A percentile compares a stretch with the other conserved stretches of the same genome.
phyloP scores from a whole-genome alignment of 1,284 basidiomycete genomes.

The Amylostereum areolatum region DNA sequence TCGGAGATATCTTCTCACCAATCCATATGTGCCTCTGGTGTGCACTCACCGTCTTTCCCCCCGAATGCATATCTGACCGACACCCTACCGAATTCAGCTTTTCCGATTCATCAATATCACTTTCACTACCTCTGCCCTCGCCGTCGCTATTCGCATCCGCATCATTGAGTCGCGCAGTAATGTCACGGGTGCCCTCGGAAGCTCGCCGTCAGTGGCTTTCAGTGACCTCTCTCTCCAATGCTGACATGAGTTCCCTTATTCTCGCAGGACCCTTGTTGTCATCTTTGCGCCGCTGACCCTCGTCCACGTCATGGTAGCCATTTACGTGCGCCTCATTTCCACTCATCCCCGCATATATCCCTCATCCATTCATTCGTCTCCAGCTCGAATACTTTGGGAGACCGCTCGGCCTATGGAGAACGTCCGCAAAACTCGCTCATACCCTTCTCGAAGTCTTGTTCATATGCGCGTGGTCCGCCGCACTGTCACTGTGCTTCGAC shows the following conservation, averaged over 20 bases:
- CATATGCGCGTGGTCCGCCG: constrained; percentile 90
- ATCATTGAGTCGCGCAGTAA: constrained; percentile 43
- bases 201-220: constrained; percentile 63
- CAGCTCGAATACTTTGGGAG: constrained; percentile 89
- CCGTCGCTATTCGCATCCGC: constrained; percentile 74
- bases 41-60: constrained; percentile 14
- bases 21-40: constrained; percentile 74
- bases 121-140: constrained; percentile 77
- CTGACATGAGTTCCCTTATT: constrained; percentile 9
- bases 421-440: constrained; percentile 75
- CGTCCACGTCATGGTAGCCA: constrained; percentile 78
- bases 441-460: constrained; percentile 82
- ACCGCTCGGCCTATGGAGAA: constrained; percentile 85
- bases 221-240: constrained; percentile 1
- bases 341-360: background rate
- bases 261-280: constrained; percentile 71
- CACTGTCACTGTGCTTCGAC: constrained; percentile 82
- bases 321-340: constrained; percentile 54
- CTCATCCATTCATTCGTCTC: constrained; percentile 12
- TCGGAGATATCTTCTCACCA: constrained; percentile 61
- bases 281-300: constrained; percentile 83
- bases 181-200: constrained; percentile 70
- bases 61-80: constrained; percentile 3
- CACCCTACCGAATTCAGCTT: constrained; percentile 42
- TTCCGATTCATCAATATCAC: constrained; percentile 83